These are phyloP conservation scores for Cladosporium sp. DNA, from an alignment of 2,329 filamentous ascomycete genomes.

Conservation along the genomic window DNA sequence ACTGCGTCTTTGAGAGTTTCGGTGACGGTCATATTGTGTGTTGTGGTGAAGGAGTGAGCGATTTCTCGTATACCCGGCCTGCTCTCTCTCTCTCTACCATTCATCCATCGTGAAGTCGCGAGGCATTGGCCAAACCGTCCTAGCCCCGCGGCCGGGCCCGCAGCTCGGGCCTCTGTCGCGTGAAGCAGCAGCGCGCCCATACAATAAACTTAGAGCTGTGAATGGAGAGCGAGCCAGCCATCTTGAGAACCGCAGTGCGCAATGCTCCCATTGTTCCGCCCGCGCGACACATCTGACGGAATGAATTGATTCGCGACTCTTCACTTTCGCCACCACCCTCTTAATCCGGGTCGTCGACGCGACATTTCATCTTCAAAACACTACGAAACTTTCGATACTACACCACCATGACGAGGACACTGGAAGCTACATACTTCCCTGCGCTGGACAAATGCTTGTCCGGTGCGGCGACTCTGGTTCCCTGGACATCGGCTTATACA, in stretches of 20 bases:
- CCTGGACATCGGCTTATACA: slow-evolving; percentile 59
- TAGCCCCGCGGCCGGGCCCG: neutral
- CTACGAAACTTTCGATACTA: slow-evolving; percentile 4
- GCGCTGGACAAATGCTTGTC: slow-evolving; percentile 81
- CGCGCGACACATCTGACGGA: neutral
- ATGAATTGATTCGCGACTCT: neutral
- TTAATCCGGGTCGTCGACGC: neutral
- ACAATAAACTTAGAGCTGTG: slow-evolving; percentile 4
- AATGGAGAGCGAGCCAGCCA: neutral
- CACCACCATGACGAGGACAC: neutral
- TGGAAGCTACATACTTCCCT: slow-evolving; percentile 67
- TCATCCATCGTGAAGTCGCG: slow-evolving; percentile 14
- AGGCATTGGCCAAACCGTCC: slow-evolving; percentile 14
- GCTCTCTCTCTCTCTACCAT: neutral
- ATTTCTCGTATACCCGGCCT: slow-evolving; percentile 7
- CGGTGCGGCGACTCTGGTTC: slow-evolving; percentile 77
- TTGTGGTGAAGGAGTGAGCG: neutral
- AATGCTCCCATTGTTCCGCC: neutral
- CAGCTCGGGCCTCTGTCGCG: slow-evolving; percentile 1
- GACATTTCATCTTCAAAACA: neutral
- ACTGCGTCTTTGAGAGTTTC: slow-evolving; percentile 51
- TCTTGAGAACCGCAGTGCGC: neutral
- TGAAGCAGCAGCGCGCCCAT: slow-evolving; percentile 1
- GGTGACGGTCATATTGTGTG: slow-evolving; percentile 35
- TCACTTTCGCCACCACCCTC: neutral